Percentiles rank a stretch among this genome's conserved stretches.
Conservation (phyloP, 2,329 filamentous ascomycete genomes). For the Aplosporella prunicola region DNA sequence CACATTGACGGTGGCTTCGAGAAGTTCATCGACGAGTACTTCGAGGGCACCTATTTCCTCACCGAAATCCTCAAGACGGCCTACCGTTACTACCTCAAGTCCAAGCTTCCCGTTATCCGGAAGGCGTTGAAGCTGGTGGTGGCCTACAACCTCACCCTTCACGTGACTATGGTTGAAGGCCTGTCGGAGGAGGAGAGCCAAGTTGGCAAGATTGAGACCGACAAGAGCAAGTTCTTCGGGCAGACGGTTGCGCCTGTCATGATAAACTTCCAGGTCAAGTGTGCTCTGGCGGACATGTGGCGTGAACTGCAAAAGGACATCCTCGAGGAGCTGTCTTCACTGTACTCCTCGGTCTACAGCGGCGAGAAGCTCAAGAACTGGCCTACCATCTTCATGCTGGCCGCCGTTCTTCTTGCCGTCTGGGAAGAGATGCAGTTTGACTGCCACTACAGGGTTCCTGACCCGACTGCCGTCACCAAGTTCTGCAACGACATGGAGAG, state of each 20-base stretch:
- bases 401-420: constrained; percentile 81
- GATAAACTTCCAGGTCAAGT: constrained; percentile 99
- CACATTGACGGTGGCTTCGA: constrained; percentile 90
- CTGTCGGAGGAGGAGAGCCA: constrained; percentile 69
- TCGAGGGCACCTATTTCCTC: constrained; percentile 88
- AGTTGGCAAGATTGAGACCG: constrained; percentile 75
- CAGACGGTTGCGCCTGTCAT: constrained; percentile 91
- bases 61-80: constrained; percentile 95
- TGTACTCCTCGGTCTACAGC: constrained; percentile 97
- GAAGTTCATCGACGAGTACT: constrained; percentile 90
- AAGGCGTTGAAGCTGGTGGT: constrained; percentile 92
- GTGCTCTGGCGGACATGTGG: constrained; percentile 95
- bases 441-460: constrained; percentile 88
- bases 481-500: constrained; percentile 97
- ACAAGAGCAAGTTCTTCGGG: constrained; percentile 77
- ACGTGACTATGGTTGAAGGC: constrained; percentile 90
- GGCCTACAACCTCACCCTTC: constrained; percentile 89
- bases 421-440: constrained; percentile 99
- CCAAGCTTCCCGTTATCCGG: constrained; percentile 79
- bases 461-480: constrained; percentile 75
- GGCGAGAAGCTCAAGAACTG: constrained; percentile 97
- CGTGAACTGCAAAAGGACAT: constrained; percentile 94
- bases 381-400: constrained; percentile 97
- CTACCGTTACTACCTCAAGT: constrained; percentile 84
- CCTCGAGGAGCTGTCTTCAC: constrained; percentile 78